phyloP scores from a whole-genome alignment of 2,329 filamentous ascomycete species.

The Proliferodiscus dingleyae region DNA sequence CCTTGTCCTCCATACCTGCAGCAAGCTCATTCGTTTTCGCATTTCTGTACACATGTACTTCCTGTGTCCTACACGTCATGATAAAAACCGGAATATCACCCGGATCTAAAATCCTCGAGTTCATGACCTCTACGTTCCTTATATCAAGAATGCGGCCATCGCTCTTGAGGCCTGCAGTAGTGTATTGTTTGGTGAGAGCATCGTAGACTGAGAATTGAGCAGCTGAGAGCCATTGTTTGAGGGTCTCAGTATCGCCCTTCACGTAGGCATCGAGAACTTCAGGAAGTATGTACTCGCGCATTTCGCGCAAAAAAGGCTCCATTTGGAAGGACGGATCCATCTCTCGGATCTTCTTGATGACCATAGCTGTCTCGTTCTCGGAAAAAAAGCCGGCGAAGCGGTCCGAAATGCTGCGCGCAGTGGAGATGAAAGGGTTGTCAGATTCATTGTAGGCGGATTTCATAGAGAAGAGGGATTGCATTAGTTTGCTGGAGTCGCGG shows the following conservation, averaged over 20 bases:
- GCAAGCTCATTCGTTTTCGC: constrained; percentile 84
- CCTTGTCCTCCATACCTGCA: constrained; percentile 97
- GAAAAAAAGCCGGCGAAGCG: constrained; percentile 93
- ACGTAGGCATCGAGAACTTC: constrained; percentile 98
- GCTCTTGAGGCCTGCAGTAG: constrained; percentile 85
- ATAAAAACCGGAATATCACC: constrained; percentile 94
- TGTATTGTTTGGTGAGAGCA: constrained; percentile 95
- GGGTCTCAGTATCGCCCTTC: constrained; percentile 84
- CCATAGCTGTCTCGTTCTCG: constrained; percentile 95
- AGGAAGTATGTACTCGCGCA: constrained; percentile 95
- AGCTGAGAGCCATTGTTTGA: constrained; percentile 93
- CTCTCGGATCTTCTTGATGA: constrained; percentile 95
- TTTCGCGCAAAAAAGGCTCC: constrained; percentile 89
- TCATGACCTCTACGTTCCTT: constrained; percentile 82
- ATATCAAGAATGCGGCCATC: constrained; percentile 96
- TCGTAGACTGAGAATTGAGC: constrained; percentile 96
- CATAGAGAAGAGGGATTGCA: constrained; percentile 82
- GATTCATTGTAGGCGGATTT: constrained; percentile 91
- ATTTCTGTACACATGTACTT: constrained; percentile 95
- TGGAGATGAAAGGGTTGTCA: constrained; percentile 91
- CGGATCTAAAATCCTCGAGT: constrained; percentile 74
- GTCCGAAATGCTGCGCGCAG: constrained; percentile 86
- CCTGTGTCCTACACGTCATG: constrained; percentile 91
- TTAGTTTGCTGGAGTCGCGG: constrained; percentile 80
- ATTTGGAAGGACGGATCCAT: constrained; percentile 95